Conservation (phyloP, 257 asterid species). For the Fraxinus excelsior region DNA sequence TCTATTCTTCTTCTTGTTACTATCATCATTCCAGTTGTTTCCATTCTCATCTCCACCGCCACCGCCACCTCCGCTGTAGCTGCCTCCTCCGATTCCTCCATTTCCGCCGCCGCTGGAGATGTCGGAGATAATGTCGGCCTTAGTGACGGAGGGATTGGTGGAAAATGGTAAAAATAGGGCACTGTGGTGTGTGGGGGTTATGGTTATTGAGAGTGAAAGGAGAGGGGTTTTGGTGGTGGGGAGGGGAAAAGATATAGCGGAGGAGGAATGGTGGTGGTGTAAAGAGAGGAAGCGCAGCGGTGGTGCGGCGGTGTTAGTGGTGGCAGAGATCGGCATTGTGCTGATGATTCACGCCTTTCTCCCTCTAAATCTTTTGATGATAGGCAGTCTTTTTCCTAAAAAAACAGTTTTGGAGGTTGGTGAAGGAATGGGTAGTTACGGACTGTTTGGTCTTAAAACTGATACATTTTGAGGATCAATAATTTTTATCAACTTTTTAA, state of each 20-base stretch:
- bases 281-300: constrained; percentile 27
- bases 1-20: constrained; percentile 44
- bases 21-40: constrained; percentile 39
- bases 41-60: constrained; percentile 32
- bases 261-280: not conserved
- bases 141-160: constrained; percentile 27
- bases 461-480: no score
- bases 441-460: no score
- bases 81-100: constrained; percentile 22
- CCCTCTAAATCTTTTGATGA: not conserved
- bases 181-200: constrained; percentile 5
- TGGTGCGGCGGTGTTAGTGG: constrained; percentile 27
- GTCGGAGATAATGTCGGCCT: constrained; percentile 28
- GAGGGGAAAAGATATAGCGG: constrained; percentile 18
- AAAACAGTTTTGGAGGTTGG: no score
- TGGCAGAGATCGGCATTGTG: constrained; percentile 38
- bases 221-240: constrained; percentile 17
- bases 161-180: constrained; percentile 35
- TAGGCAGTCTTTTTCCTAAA: no score
- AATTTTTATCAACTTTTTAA: no score
- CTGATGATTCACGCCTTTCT: not conserved
- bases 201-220: constrained; percentile 17
- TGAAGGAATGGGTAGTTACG: no score
- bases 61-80: constrained; percentile 55
- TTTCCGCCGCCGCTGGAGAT: constrained; percentile 27